Conservation (phyloP, 2,329 filamentous ascomycete genomes). For the Diaporthe citrichinensis region DNA sequence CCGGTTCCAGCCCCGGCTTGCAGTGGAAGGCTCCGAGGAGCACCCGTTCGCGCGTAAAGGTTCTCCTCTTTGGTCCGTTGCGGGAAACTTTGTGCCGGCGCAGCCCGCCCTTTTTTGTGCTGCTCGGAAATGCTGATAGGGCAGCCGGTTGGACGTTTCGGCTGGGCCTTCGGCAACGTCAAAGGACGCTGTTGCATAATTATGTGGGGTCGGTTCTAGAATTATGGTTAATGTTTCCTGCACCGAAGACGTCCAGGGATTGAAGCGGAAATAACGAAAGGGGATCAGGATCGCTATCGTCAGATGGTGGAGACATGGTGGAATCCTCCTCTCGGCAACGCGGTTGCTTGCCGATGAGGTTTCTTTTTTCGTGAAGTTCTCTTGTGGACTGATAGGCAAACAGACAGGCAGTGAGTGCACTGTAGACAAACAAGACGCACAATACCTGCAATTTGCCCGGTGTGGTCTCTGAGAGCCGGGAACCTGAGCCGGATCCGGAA, state of each 20-base stretch:
- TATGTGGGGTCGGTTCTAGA: constrained; percentile 23
- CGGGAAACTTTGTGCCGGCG: background rate
- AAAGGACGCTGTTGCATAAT: constrained; percentile 7
- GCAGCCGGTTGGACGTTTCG: background rate
- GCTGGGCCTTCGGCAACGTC: constrained; percentile 26
- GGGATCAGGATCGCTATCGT: constrained; percentile 14
- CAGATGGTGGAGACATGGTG: constrained; percentile 21
- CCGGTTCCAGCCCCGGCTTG: background rate
- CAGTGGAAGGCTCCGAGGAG: constrained; percentile 10
- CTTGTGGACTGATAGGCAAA: background rate
- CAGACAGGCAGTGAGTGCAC: background rate
- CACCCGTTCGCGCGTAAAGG: background rate
- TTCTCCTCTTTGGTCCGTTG: background rate
- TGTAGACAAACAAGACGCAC: background rate
- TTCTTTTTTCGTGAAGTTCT: background rate
- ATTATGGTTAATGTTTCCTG: constrained; percentile 17
- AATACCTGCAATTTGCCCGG: background rate
- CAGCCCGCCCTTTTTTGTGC: background rate
- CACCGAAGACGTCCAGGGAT: background rate
- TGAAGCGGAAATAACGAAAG: constrained; percentile 23
- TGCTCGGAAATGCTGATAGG: constrained; percentile 6
- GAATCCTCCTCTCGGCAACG: constrained; percentile 19
- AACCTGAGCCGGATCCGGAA: constrained; percentile 4
- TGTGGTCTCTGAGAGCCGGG: background rate
- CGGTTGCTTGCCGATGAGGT: background rate